Evolutionary conservation across 306 rosid genomes (phyloP).

Genomic region (Pueraria montana): DNA sequence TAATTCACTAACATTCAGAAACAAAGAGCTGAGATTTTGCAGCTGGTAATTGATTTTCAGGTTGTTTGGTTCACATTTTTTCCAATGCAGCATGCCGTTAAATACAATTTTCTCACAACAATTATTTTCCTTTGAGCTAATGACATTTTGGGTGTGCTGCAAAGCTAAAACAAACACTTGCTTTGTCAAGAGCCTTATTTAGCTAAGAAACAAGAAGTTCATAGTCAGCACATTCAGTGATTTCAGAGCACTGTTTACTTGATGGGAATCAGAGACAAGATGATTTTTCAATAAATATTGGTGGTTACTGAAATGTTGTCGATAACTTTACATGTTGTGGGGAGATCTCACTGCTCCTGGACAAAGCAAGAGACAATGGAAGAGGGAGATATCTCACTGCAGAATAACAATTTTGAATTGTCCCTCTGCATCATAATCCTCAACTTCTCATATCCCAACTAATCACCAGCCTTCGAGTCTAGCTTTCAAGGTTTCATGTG

Average conservation of each 20-base stretch:
- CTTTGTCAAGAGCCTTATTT: constrained; percentile 45
- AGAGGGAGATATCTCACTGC: background rate
- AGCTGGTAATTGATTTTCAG: constrained; percentile 41
- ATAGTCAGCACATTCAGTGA: constrained; percentile 47
- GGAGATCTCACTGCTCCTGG: constrained; percentile 48
- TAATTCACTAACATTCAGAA: constrained; percentile 51
- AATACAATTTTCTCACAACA: constrained; percentile 10
- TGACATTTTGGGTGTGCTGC: background rate
- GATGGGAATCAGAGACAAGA: constrained; percentile 48
- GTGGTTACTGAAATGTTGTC: constrained; percentile 49
- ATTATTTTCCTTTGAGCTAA: constrained; percentile 1
- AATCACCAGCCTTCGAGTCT: constrained; percentile 11
- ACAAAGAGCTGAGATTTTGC: constrained; percentile 56
- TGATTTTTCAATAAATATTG: constrained; percentile 50
- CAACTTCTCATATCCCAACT: background rate
- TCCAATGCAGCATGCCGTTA: background rate
- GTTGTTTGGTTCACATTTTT: constrained; percentile 20
- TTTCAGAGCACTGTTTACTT: constrained; percentile 45
- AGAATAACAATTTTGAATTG: background rate
- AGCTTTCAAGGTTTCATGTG: constrained; percentile 4
- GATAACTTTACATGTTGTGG: constrained; percentile 48
- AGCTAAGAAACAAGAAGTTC: constrained; percentile 48
- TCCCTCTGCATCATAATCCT: constrained; percentile 20
- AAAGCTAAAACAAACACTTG: constrained; percentile 1
- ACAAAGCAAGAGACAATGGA: constrained; percentile 4